Evolutionary conservation across 345 rosid species (phyloP).

Genomic region (Sisymbrium irio): DNA sequence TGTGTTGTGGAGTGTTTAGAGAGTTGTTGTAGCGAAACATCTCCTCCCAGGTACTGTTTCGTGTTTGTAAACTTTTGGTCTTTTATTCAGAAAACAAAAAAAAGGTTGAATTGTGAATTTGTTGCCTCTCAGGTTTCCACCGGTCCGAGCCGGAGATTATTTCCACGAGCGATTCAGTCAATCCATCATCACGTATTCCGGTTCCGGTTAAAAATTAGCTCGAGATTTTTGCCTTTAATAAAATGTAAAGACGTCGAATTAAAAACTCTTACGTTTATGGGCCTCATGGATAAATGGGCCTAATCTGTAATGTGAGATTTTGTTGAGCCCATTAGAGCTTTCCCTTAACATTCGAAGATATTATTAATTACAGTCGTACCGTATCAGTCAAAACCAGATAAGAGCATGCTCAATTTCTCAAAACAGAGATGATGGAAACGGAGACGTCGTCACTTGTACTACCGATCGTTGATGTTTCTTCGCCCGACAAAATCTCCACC

Average conservation of each 20-base stretch:
- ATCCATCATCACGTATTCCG: conserved; percentile 26
- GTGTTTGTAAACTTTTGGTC: neutral
- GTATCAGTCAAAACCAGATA: neutral
- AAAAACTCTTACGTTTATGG: too few relatives aligned
- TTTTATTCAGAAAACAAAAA: neutral
- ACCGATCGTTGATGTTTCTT: conserved; percentile 51
- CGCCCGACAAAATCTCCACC: conserved; percentile 44
- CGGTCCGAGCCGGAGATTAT: conserved; percentile 59
- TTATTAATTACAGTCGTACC: neutral
- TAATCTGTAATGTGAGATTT: neutral
- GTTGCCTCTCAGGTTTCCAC: conserved; percentile 56
- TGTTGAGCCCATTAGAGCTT: too few relatives aligned
- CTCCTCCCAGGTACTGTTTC: conserved; percentile 52
- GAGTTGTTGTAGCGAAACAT: conserved; percentile 64
- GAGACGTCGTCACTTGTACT: conserved; percentile 34
- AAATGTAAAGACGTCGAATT: too few relatives aligned
- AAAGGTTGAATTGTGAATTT: neutral
- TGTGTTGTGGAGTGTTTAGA: conserved; percentile 67
- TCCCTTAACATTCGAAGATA: neutral
- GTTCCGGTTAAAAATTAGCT: neutral
- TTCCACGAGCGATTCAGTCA: conserved; percentile 53
- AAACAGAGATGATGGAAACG: neutral
- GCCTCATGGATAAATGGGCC: neutral
- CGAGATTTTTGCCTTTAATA: neutral
- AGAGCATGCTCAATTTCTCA: neutral